Percentiles rank a stretch among this genome's conserved stretches.
Conservation (phyloP, 768 basidiomycete genomes). For the Termitomyces sp. region DNA sequence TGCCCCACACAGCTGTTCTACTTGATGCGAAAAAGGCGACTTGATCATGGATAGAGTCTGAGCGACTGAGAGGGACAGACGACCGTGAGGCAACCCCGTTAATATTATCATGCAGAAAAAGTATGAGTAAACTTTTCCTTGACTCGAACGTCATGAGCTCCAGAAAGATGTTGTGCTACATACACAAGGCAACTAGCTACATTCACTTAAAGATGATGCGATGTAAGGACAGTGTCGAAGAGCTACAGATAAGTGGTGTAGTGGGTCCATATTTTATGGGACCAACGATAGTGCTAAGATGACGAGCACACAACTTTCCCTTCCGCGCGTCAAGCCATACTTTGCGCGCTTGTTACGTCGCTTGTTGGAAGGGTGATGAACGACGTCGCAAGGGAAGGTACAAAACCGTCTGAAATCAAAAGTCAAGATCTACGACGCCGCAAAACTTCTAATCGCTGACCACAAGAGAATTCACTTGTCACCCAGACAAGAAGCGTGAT, state of each 20-base stretch:
- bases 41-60: neutral
- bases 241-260: neutral
- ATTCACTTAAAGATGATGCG: neutral
- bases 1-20: too few species aligned
- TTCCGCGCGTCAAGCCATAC: constrained; percentile 63
- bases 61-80: neutral
- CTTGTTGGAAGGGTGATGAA: constrained; percentile 64
- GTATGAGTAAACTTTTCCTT: neutral
- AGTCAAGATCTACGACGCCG: neutral
- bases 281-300: neutral
- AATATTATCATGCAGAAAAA: neutral
- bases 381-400: constrained; percentile 40
- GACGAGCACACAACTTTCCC: constrained; percentile 26
- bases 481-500: constrained; percentile 71
- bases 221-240: neutral
- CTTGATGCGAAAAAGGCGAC: too few species aligned
- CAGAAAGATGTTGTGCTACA: neutral
- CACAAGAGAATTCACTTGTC: constrained; percentile 52
- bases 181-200: neutral
- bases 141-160: too few species aligned
- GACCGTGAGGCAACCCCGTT: too few species aligned
- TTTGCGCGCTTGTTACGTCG: constrained; percentile 71
- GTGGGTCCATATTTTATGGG: neutral
- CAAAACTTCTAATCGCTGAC: constrained; percentile 20
- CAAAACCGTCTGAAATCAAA: constrained; percentile 17